phyloP scores from a whole-genome alignment of 2,329 filamentous ascomycete species.

The Epichloe sp. region DNA sequence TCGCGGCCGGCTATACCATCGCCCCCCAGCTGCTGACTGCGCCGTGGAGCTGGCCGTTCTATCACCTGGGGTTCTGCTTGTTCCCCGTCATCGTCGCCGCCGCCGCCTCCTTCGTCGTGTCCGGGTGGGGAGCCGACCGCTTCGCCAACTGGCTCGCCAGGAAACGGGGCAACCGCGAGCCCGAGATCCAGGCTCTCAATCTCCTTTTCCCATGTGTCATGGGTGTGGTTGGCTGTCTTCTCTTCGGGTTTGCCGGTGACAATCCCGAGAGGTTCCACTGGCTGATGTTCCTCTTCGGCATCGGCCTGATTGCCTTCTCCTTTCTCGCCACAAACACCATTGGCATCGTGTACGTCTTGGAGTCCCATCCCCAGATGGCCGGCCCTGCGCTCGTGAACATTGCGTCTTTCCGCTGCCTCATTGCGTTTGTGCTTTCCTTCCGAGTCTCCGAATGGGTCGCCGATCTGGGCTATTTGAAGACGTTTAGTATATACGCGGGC shows the following conservation, averaged over 20 bases:
- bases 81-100: neutral
- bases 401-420: neutral
- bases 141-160: conserved; percentile 2
- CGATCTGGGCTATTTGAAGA: conserved; percentile 1
- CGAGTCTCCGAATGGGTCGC: conserved; percentile 3
- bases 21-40: neutral
- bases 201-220: neutral
- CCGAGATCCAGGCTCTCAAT: conserved; percentile 2
- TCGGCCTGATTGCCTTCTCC: conserved; percentile 1
- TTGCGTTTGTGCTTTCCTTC: conserved; percentile 3
- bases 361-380: neutral
- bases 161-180: neutral
- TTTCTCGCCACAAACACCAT: conserved; percentile 4
- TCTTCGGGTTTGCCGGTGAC: neutral
- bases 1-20: conserved; percentile 1
- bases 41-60: conserved; percentile 1
- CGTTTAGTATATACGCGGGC: neutral
- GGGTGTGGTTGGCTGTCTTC: neutral
- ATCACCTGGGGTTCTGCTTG: conserved; percentile 2
- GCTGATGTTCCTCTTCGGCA: neutral
- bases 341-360: conserved; percentile 3
- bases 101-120: neutral
- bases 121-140: neutral
- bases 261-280: neutral
- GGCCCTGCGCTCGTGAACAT: conserved; percentile 2